Base-by-base conservation (phyloP, 768 basidiomycete genomes). In the Naematelia encephala region DNA sequence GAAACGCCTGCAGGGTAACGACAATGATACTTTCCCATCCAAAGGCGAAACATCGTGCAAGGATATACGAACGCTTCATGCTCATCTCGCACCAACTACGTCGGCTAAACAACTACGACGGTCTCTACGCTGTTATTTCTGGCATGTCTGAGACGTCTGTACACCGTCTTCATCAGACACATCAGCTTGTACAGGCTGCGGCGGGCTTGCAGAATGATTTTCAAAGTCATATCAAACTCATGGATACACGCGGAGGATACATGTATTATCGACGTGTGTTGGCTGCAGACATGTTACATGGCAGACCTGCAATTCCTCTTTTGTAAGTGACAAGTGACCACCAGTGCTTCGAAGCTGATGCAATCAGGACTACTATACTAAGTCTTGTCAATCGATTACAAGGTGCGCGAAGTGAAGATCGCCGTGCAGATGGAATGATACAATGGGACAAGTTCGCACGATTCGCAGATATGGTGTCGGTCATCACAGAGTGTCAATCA, bases 391-490 rank as follows among this genome's bases (percentile, higher is more conserved):
- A 86, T 30, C 58, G 69, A 61, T 84, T 91, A 5, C 87, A 96
- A 64, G 89, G 90, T 78, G 88, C 86, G 57, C 92, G 94, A 61
- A 80, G 81, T 1, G 89, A 93, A 66, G 82, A 84, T 62, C 83
- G 84, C 62, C 79, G 84, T 5, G 87, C 89, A 67, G 80, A 85
- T 2, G 80, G 75, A 42, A 85, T 85, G 72, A 88, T 97, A 54
- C 91, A 97, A 69, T 98, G 94, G 94, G 89, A 87, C 25, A 98
- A 98, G 78, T 96, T 89, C 78, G 88, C 87, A 64, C 87, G 91
- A 84, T 88, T 97, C 80, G 92, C 87, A 27, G 83, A 86, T 60
- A 91, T 92, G 68, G 85, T 94, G 56, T 82, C 84, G 51, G 85
- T 83, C 67, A 87, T 91, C 4, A 82, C 83, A 0, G 84, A 87